Evolutionary conservation across 495 filamentous ascomycete genomes (phyloP), one percentile per base, ranked within the genome.

Genomic region (Annulohypoxylon bovei): DNA sequence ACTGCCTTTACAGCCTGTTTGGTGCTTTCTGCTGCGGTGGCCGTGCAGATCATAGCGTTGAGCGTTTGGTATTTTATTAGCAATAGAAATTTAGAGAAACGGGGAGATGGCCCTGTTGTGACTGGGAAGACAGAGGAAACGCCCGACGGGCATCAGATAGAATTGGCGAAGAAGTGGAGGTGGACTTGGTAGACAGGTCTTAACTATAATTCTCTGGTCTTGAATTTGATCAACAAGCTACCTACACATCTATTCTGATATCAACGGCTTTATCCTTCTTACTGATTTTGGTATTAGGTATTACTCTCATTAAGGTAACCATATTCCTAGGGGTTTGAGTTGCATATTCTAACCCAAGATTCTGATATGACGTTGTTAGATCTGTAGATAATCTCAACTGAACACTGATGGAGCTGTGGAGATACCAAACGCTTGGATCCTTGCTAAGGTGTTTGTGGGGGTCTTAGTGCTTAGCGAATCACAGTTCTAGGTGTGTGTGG

Each of bases 161-260:
- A 66, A 27, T 30, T 73, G 35, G 52, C 59, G 20, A 73, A 25
- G 18, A 73, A 73, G 60, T 73, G 70, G 65, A 69, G 56, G 33
- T 73, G 70, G 70, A 62, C 50, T 11, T 73, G 65, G 70, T 73
- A 68, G 11, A 32, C 3, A 22, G 35, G 18, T 11, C 9, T 49
- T 50, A 12, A 35, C 2, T 7, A 12, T 11, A 3, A 2, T 5
- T 44, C 40, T 11, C 16, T 8, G n/a, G 14, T 35, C 6, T 30
- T 27, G 32, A 39, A 50, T 47, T 16, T 2, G 14, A 1, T 40
- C 11, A 35, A 35, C 30, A 0, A 37, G 11, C 3, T n/a, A n/a
- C n/a, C 35, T 11, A 37, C 35, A 37, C 37, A 40, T 40, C n/a
- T n/a, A n/a, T n/a, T n/a, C n/a, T n/a, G n/a, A n/a, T n/a, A n/a